Percentiles rank a stretch among this genome's conserved stretches.
phyloP scores from a whole-genome alignment of 805 yeast genomes.

The Saccharomycopsis capsularis region DNA sequence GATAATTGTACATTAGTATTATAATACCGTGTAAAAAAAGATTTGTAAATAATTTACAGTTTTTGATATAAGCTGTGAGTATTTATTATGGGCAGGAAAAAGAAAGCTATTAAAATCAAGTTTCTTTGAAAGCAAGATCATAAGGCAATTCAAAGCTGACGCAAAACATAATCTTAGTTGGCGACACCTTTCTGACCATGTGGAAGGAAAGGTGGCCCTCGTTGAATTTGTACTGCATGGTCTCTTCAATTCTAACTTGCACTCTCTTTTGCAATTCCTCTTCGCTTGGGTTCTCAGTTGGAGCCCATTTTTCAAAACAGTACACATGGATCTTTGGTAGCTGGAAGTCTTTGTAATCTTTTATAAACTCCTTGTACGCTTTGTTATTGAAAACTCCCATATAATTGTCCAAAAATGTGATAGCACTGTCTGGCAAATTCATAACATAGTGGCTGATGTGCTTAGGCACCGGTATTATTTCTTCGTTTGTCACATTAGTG shows the following conservation, averaged over 20 bases:
- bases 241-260: conserved; percentile 42
- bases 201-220: conserved; percentile 56
- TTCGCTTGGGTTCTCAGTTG: conserved; percentile 49
- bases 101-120: too few species aligned
- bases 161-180: conserved; percentile 95
- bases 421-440: conserved; percentile 93
- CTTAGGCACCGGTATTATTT: conserved; percentile 40
- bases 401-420: conserved; percentile 72
- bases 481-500: conserved; percentile 23
- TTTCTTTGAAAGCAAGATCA: conserved; percentile 40
- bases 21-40: too few species aligned
- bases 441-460: conserved; percentile 71
- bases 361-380: conserved; percentile 32
- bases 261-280: conserved; percentile 66
- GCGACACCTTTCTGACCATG: conserved; percentile 88
- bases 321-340: conserved; percentile 80
- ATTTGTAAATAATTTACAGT: too few species aligned
- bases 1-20: conserved; percentile 6
- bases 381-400: conserved; percentile 56
- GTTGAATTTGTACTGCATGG: conserved; percentile 40
- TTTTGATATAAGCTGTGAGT: too few species aligned
- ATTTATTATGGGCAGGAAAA: too few species aligned
- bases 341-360: conserved; percentile 38
- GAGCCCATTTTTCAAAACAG: conserved; percentile 86
- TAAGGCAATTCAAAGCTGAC: conserved; percentile 69